A percentile compares a stretch with the other conserved stretches of the same genome.
phyloP scores from a whole-genome alignment of 176 grass and related monocot genomes.

The Stipa capillata region DNA sequence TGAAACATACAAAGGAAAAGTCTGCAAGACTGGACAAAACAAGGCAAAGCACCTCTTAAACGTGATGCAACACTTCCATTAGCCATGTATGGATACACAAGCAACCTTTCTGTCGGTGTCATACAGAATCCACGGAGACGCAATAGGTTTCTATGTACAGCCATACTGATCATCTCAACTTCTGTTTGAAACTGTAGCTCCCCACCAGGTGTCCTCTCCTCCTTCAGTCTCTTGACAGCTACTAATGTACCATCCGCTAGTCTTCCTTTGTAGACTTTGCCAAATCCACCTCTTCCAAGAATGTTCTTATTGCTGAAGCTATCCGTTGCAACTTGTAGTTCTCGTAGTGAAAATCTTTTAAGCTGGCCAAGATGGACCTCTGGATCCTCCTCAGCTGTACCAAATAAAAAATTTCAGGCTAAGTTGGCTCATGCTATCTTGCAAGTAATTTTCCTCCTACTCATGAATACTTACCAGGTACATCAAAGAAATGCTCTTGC shows the following conservation, averaged over 20 bases:
- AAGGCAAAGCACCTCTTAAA: slow-evolving; percentile 41
- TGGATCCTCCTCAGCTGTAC: slow-evolving; percentile 77
- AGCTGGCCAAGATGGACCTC: slow-evolving; percentile 86
- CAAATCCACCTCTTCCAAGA: slow-evolving; percentile 83
- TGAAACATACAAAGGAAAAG: background rate
- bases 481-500: slow-evolving; percentile 84
- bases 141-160: slow-evolving; percentile 68
- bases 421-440: slow-evolving; percentile 9
- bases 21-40: background rate
- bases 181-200: slow-evolving; percentile 88
- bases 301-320: slow-evolving; percentile 82
- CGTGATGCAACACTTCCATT: slow-evolving; percentile 86
- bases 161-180: slow-evolving; percentile 93
- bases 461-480: slow-evolving; percentile 50
- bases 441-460: background rate
- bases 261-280: slow-evolving; percentile 88
- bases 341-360: slow-evolving; percentile 75
- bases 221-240: slow-evolving; percentile 81
- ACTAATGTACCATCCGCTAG: slow-evolving; percentile 74
- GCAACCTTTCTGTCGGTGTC: slow-evolving; percentile 84
- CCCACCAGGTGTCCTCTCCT: slow-evolving; percentile 76
- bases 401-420: slow-evolving; percentile 18
- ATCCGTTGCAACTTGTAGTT: slow-evolving; percentile 77
- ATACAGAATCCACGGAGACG: slow-evolving; percentile 84
- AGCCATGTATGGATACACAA: slow-evolving; percentile 88